A percentile compares a stretch with the other conserved stretches of the same genome.
Evolutionary conservation across 2,329 filamentous ascomycete species (phyloP).

Genomic region (Alternaria gansuensis): DNA sequence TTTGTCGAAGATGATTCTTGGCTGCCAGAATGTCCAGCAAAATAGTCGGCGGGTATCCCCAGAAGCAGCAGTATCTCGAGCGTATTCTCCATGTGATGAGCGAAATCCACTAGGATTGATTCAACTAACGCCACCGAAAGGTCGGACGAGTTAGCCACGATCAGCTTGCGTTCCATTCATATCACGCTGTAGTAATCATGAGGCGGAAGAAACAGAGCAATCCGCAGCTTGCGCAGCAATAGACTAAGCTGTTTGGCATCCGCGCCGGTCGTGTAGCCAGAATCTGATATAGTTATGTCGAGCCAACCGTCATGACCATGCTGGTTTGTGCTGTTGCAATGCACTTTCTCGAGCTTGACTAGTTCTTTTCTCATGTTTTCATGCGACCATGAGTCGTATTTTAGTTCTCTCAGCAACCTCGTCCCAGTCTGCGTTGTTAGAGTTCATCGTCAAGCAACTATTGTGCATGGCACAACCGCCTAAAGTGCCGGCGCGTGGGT

Average conservation of each 20-base stretch:
- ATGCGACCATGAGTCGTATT: constrained; percentile 64
- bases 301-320: constrained; percentile 39
- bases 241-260: constrained; percentile 29
- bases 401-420: constrained; percentile 66
- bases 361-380: constrained; percentile 68
- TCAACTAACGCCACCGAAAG: background rate
- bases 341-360: constrained; percentile 36
- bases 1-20: background rate
- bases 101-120: background rate
- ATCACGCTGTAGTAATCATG: background rate
- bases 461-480: constrained; percentile 70
- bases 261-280: constrained; percentile 30
- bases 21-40: constrained; percentile 43
- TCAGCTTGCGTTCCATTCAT: background rate
- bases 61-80: background rate
- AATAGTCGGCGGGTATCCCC: constrained; percentile 62
- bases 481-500: constrained; percentile 66
- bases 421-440: constrained; percentile 67
- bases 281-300: constrained; percentile 39
- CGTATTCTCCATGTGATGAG: background rate
- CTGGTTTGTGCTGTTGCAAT: constrained; percentile 37
- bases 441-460: constrained; percentile 62
- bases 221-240: constrained; percentile 8
- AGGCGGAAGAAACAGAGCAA: background rate
- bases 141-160: background rate